phyloP scores from a whole-genome alignment of 345 rosid species.

The Diplotaxis tenuifolia region DNA sequence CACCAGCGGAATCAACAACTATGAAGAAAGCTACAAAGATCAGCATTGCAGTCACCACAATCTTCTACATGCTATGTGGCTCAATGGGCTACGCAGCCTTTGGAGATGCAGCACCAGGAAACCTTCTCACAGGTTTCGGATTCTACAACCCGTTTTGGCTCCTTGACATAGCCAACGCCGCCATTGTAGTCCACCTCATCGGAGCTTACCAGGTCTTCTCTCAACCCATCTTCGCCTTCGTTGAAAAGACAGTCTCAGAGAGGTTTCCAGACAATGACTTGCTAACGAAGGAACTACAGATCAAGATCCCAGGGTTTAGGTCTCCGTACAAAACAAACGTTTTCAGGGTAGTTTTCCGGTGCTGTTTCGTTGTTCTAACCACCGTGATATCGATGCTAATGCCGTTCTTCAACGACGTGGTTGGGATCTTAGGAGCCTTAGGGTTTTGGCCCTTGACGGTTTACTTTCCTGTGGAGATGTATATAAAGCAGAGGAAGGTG shows the following conservation, averaged over 20 bases:
- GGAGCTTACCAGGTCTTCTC: slow-evolving; percentile 79
- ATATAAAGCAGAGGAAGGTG: slow-evolving; percentile 52
- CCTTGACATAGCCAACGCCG: slow-evolving; percentile 62
- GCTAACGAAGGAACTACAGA: slow-evolving; percentile 47
- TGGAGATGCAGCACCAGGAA: slow-evolving; percentile 67
- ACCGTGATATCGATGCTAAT: slow-evolving; percentile 68
- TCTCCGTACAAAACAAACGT: slow-evolving; percentile 46
- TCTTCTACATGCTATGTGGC: slow-evolving; percentile 59
- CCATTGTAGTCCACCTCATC: slow-evolving; percentile 65
- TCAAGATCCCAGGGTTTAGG: slow-evolving; percentile 44
- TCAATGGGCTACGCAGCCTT: slow-evolving; percentile 76
- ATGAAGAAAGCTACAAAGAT: slow-evolving; percentile 45
- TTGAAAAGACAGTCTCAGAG: slow-evolving; percentile 42
- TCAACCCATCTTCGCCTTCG: slow-evolving; percentile 72
- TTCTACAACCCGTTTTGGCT: slow-evolving; percentile 79
- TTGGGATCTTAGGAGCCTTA: slow-evolving; percentile 68
- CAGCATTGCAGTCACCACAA: slow-evolving; percentile 42
- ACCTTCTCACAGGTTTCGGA: slow-evolving; percentile 74
- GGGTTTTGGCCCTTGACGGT: slow-evolving; percentile 83
- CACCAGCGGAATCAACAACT: slow-evolving; percentile 47
- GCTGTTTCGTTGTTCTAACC: slow-evolving; percentile 52
- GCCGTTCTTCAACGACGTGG: slow-evolving; percentile 72
- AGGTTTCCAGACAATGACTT: slow-evolving; percentile 45
- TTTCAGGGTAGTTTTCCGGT: slow-evolving; percentile 60
- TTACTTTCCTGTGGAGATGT: slow-evolving; percentile 82